These are phyloP conservation scores for Curvularia verruculosa DNA, from an alignment of 2,329 filamentous ascomycete genomes.

Conservation along the genomic window DNA sequence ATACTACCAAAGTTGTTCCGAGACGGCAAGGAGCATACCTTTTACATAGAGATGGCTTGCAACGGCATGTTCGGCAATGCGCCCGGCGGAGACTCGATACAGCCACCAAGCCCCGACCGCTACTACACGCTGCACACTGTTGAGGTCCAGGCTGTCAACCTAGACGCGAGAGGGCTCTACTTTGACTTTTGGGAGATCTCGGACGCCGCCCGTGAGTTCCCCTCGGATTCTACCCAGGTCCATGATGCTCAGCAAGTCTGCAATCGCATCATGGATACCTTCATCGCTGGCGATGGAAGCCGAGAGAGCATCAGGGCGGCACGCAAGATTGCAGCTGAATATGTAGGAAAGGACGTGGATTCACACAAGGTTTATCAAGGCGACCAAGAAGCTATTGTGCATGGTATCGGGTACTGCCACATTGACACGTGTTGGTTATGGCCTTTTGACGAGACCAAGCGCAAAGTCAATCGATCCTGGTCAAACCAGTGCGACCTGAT, in stretches of 20 bases:
- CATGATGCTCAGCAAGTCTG: conserved; percentile 83
- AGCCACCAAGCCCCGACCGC: conserved; percentile 84
- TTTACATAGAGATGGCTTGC: conserved; percentile 98
- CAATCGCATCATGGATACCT: conserved; percentile 88
- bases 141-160: conserved; percentile 87
- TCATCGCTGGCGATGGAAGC: conserved; percentile 76
- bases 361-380: conserved; percentile 83
- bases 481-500: conserved; percentile 95
- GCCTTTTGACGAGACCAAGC: conserved; percentile 97
- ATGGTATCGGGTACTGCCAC: conserved; percentile 92
- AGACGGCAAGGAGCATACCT: conserved; percentile 83
- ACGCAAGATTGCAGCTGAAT: conserved; percentile 81
- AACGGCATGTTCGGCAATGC: conserved; percentile 98
- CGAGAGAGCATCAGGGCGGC: conserved; percentile 78
- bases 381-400: conserved; percentile 77
- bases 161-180: conserved; percentile 79
- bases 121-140: conserved; percentile 78
- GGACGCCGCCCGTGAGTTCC: conserved; percentile 91
- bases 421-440: conserved; percentile 99
- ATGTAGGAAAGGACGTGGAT: conserved; percentile 77
- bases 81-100: conserved; percentile 80
- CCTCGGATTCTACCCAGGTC: conserved; percentile 83
- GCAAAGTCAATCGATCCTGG: conserved; percentile 95
- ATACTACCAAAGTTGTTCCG: conserved; percentile 80
- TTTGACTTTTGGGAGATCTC: conserved; percentile 96